These are phyloP conservation scores for Coelastrella sp. DNA, from an alignment of 139 green algal genomes.

Conservation along the genomic window DNA sequence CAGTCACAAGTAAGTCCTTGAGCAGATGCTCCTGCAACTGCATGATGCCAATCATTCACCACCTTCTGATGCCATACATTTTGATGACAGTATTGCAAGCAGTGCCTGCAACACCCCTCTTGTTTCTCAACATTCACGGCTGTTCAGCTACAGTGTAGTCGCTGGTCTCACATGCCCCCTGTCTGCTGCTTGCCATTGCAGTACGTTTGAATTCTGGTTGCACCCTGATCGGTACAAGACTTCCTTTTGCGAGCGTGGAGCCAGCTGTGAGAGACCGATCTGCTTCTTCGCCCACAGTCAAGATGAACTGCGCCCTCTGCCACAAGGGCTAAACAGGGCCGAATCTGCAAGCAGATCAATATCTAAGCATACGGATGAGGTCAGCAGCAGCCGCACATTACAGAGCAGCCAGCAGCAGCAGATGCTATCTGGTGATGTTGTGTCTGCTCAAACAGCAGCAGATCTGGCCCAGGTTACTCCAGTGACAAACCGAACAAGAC, in stretches of 20 bases:
- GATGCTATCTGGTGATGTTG: background rate
- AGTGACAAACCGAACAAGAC: background rate
- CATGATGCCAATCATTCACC: background rate
- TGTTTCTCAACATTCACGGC: too few species aligned
- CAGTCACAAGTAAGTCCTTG: constrained; percentile 22
- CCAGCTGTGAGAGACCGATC: constrained; percentile 64
- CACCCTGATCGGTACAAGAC: constrained; percentile 64
- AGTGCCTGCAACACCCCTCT: too few species aligned
- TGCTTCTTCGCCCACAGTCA: constrained; percentile 75
- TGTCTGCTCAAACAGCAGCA: background rate
- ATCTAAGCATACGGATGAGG: background rate
- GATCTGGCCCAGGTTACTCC: background rate
- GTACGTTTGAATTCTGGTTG: constrained; percentile 43
- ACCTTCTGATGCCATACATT: too few species aligned
- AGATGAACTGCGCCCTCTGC: constrained; percentile 56
- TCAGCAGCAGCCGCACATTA: background rate
- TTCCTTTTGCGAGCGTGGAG: constrained; percentile 64
- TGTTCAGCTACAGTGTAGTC: too few species aligned
- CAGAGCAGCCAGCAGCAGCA: constrained; percentile 5
- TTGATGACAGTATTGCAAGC: too few species aligned
- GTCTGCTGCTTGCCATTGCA: too few species aligned
- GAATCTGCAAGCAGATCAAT: background rate
- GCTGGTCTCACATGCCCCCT: too few species aligned
- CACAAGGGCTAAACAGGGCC: constrained; percentile 11
- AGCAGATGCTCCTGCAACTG: background rate